phyloP scores from a whole-genome alignment of 257 asterid genomes.

The Pogostemon cablin region DNA sequence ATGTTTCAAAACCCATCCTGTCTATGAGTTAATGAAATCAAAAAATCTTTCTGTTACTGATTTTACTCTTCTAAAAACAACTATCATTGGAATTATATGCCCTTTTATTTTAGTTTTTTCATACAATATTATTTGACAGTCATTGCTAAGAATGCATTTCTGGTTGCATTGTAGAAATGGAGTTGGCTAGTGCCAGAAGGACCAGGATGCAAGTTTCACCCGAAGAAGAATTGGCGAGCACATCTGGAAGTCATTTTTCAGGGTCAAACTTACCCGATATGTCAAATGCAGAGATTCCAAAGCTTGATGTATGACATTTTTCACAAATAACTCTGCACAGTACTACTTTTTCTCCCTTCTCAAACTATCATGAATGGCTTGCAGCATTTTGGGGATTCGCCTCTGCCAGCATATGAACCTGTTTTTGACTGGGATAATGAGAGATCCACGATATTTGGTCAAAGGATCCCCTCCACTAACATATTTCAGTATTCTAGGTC shows the following conservation, averaged over 20 bases:
- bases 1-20: conserved; percentile 10
- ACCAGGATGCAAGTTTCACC: conserved; percentile 59
- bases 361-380: conserved; percentile 33
- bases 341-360: conserved; percentile 20
- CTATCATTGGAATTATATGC: conserved; percentile 7
- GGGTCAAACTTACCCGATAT: conserved; percentile 54
- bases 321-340: conserved; percentile 22
- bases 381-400: conserved; percentile 99
- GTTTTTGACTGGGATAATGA: conserved; percentile 98
- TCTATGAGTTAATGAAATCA: conserved; percentile 20
- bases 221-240: conserved; percentile 80
- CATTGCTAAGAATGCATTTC: conserved; percentile 27
- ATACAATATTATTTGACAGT: neutral
- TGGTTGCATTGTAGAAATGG: conserved; percentile 62
- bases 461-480: conserved; percentile 81
- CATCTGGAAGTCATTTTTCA: conserved; percentile 68
- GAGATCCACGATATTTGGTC: conserved; percentile 92
- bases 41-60: conserved; percentile 17
- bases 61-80: conserved; percentile 23
- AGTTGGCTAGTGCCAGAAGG: conserved; percentile 79
- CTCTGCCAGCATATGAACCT: conserved; percentile 95
- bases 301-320: conserved; percentile 45
- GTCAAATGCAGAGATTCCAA: conserved; percentile 49
- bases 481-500: conserved; percentile 85
- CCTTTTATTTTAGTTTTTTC: conserved; percentile 8